phyloP scores from a whole-genome alignment of 2,329 filamentous ascomycete species.

The Lithohypha guttulata region DNA sequence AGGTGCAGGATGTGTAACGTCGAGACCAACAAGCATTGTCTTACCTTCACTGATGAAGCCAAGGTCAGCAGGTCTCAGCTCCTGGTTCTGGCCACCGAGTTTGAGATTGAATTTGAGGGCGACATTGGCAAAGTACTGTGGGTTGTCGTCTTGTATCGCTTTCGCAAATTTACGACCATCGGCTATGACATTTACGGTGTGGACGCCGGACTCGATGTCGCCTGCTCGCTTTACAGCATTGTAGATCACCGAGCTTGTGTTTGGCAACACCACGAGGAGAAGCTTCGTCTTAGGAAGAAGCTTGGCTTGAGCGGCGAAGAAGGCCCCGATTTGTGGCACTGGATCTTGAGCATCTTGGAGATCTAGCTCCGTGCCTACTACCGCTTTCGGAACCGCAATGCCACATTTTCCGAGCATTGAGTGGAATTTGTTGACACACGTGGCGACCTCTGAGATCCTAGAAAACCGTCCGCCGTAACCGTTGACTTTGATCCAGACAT shows the following conservation, averaged over 20 bases:
- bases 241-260: slow-evolving; percentile 46
- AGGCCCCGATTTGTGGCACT: neutral
- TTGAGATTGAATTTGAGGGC: slow-evolving; percentile 75
- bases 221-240: slow-evolving; percentile 55
- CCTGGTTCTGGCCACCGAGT: slow-evolving; percentile 45
- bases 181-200: slow-evolving; percentile 47
- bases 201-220: slow-evolving; percentile 48
- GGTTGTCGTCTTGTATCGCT: slow-evolving; percentile 33
- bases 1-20: slow-evolving; percentile 78
- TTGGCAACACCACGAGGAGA: slow-evolving; percentile 50
- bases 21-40: slow-evolving; percentile 80
- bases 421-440: slow-evolving; percentile 17
- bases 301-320: neutral
- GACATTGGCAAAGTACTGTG: slow-evolving; percentile 46
- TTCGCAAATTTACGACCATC: slow-evolving; percentile 3
- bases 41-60: slow-evolving; percentile 53
- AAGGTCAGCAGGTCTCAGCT: slow-evolving; percentile 34
- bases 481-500: slow-evolving; percentile 30
- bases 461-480: slow-evolving; percentile 9
- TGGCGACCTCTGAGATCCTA: slow-evolving; percentile 9
- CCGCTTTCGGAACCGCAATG: slow-evolving; percentile 11
- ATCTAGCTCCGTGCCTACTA: neutral
- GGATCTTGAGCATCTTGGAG: neutral
- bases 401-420: slow-evolving; percentile 24
- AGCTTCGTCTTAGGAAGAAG: slow-evolving; percentile 28